These are phyloP conservation scores for Candida chauliodis DNA, from an alignment of 805 yeast species.

Conservation along the genomic window DNA sequence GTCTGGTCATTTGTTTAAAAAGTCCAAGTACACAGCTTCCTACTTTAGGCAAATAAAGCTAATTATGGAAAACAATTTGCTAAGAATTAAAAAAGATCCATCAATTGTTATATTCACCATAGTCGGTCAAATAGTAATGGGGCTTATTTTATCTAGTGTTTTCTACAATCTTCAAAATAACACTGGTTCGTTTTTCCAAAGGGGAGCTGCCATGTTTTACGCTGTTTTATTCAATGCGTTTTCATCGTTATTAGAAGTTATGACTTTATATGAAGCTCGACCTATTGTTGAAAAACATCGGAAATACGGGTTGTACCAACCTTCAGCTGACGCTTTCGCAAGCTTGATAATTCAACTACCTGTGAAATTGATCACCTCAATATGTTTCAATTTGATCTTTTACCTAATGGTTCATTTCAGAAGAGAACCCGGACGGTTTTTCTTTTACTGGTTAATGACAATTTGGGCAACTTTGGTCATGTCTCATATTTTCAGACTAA, in stretches of 20 bases:
- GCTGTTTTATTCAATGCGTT: conserved; percentile 59
- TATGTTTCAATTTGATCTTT: conserved; percentile 24
- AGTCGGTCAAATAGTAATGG: conserved; percentile 51
- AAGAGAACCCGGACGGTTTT: conserved; percentile 33
- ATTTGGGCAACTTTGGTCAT: conserved; percentile 29
- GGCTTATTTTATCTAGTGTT: conserved; percentile 57
- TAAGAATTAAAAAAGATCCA: conserved; percentile 52
- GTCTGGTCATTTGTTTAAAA: conserved; percentile 30
- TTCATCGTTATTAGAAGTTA: conserved; percentile 55
- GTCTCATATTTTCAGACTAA: conserved; percentile 38
- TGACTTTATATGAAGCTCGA: conserved; percentile 54
- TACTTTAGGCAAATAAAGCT: conserved; percentile 48
- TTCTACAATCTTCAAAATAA: conserved; percentile 47
- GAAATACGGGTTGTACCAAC: conserved; percentile 65
- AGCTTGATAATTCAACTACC: conserved; percentile 60
- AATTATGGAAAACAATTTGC: conserved; percentile 50
- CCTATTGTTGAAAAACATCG: conserved; percentile 69
- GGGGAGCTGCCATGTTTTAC: conserved; percentile 62
- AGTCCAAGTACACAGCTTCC: conserved; percentile 38
- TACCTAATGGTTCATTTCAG: conserved; percentile 29
- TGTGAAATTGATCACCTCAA: conserved; percentile 40
- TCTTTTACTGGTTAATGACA: conserved; percentile 31
- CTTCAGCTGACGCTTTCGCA: conserved; percentile 69
- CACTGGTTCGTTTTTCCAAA: conserved; percentile 54
- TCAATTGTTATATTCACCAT: conserved; percentile 50